phyloP scores from a whole-genome alignment of 305 asterid species.

The Fraxinus albicans region DNA sequence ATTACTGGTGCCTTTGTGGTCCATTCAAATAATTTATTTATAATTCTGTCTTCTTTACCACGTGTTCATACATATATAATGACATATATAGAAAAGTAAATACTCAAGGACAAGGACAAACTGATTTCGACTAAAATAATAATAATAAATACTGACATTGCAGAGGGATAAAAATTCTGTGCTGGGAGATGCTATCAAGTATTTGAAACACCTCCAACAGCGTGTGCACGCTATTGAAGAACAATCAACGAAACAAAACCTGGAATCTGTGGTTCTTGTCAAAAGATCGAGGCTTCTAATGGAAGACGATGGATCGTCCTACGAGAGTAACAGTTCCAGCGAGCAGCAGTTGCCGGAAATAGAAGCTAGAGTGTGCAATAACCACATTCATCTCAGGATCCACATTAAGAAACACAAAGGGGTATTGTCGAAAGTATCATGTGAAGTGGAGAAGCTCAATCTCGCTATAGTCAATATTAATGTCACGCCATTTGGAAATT shows the following conservation, averaged over 20 bases:
- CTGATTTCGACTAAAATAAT: too few relatives aligned
- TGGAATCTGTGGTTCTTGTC: constrained; percentile 34
- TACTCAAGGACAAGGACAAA: too few relatives aligned
- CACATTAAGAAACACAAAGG: constrained; percentile 39
- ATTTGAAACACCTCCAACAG: constrained; percentile 48
- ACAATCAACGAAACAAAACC: constrained; percentile 22
- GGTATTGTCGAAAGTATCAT: constrained; percentile 25
- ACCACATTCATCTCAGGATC: constrained; percentile 36
- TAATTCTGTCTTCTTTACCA: background rate
- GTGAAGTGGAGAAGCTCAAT: constrained; percentile 43
- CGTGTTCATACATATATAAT: too few relatives aligned
- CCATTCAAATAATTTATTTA: background rate
- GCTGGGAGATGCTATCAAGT: constrained; percentile 56
- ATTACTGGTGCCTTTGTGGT: background rate
- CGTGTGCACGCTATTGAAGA: constrained; percentile 49
- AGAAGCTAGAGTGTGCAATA: constrained; percentile 36
- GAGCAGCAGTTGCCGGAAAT: constrained; percentile 40
- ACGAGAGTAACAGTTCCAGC: constrained; percentile 25
- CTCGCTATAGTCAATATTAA: constrained; percentile 32
- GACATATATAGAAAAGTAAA: background rate
- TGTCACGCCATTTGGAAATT: constrained; percentile 39
- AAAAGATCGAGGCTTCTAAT: constrained; percentile 32
- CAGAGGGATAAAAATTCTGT: constrained; percentile 63
- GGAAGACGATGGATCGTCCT: constrained; percentile 42
- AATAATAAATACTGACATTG: background rate